phyloP scores from a whole-genome alignment of 1,284 basidiomycete species.

The Erythrobasidium hasegawianum region DNA sequence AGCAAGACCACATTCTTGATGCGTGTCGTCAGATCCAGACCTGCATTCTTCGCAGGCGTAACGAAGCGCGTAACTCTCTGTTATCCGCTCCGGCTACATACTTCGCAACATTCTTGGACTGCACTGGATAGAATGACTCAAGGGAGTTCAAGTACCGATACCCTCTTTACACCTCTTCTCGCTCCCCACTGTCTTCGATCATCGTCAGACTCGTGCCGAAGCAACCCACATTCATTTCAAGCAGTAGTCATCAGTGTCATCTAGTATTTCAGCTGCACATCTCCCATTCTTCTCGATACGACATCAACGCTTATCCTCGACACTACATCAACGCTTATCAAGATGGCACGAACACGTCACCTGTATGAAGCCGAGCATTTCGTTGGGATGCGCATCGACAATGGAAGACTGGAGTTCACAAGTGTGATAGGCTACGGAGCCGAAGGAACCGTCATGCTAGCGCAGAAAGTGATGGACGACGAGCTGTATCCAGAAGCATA shows the following conservation, averaged over 20 bases:
- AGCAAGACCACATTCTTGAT: too few relatives aligned
- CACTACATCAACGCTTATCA: not conserved
- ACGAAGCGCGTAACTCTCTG: too few relatives aligned
- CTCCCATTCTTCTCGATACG: not conserved
- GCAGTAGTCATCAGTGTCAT: not conserved
- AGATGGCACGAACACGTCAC: conserved; percentile 1
- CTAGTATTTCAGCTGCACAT: not conserved
- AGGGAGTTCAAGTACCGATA: too few relatives aligned
- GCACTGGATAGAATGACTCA: too few relatives aligned
- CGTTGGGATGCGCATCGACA: conserved; percentile 12
- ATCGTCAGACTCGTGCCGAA: too few relatives aligned
- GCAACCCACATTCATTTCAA: too few relatives aligned
- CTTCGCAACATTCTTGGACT: too few relatives aligned
- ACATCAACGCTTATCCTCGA: not conserved
- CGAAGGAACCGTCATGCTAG: conserved; percentile 49
- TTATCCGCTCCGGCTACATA: too few relatives aligned
- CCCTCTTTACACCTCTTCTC: too few relatives aligned
- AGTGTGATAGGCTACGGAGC: conserved; percentile 48
- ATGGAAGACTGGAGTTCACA: conserved; percentile 44
- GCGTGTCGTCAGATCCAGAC: too few relatives aligned
- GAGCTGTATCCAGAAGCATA: conserved; percentile 18
- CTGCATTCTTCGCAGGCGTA: too few relatives aligned
- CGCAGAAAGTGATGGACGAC: conserved; percentile 43
- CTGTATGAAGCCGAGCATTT: conserved; percentile 14
- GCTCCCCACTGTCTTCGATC: too few relatives aligned